Conservation (phyloP, 1,139 yeast species). For the Nakaseomyces delphensis region DNA sequence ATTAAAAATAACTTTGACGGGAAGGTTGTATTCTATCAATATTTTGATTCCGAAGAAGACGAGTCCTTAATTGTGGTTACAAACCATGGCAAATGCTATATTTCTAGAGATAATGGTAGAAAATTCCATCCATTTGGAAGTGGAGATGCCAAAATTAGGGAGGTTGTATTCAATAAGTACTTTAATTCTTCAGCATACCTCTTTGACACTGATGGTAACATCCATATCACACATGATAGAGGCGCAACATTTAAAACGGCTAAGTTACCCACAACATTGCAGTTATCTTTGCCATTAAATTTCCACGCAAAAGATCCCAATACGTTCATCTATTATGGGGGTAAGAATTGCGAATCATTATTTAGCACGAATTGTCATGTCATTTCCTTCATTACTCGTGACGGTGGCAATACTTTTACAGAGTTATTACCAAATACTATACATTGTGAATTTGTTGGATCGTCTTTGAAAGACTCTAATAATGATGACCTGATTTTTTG, state of each 20-base stretch:
- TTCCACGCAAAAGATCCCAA: constrained; percentile 48
- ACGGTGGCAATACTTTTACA: constrained; percentile 57
- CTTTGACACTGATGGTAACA: constrained; percentile 41
- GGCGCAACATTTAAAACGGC: constrained; percentile 46
- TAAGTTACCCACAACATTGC: constrained; percentile 45
- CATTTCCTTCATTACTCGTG: constrained; percentile 50
- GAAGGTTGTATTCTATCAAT: constrained; percentile 28
- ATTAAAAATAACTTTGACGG: constrained; percentile 31
- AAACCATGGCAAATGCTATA: constrained; percentile 40
- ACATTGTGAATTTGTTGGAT: constrained; percentile 61
- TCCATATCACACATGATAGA: constrained; percentile 59
- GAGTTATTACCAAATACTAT: constrained; percentile 43
- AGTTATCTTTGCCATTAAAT: constrained; percentile 37
- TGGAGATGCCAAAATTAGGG: constrained; percentile 38
- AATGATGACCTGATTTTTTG: constrained; percentile 56
- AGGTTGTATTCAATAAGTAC: constrained; percentile 51
- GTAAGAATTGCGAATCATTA: constrained; percentile 44
- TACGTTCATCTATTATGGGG: constrained; percentile 66
- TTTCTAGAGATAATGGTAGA: constrained; percentile 76
- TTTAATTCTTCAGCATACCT: constrained; percentile 58
- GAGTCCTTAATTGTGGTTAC: constrained; percentile 71
- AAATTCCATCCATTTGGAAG: constrained; percentile 41
- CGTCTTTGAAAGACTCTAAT: constrained; percentile 36
- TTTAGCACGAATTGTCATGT: constrained; percentile 43
- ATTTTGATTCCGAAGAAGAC: constrained; percentile 37